Base-by-base conservation (phyloP, 495 filamentous ascomycete genomes). In the Neurospora tetrasperma region DNA sequence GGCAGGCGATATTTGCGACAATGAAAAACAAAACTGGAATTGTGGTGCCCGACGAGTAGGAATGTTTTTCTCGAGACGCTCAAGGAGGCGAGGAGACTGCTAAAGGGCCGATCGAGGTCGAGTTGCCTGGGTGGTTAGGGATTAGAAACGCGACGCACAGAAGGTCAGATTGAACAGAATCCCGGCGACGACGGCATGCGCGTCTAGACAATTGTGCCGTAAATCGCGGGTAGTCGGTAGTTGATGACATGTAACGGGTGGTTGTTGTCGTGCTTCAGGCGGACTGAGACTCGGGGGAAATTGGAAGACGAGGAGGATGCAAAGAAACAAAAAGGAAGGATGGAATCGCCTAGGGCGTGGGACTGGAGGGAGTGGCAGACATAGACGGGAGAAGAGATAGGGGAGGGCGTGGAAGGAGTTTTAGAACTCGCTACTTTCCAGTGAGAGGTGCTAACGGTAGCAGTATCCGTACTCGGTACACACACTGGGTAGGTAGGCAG, bases 291-390 rank as follows among this genome's bases (percentile, higher is more conserved):
- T 66, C 54, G 14, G 31, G 27, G 27, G 27, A 35, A 66, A 35
- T 66, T 66, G 27, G 54, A 66, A 66, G 54, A 66, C 27, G 54
- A 66, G 27, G 35, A 66, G 54, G 54, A 66, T 35, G 54, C 27
- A 66, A 62, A 62, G 54, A 66, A 66, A 66, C 54, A 66, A 66
- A 66, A 66, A 66, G 54, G 54, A 66, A 66, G 54, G 54, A 66
- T 18, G 54, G 54, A 66, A 66, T 66, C 54, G 54, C 54, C 54
- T 35, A 66, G 54, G 54, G 27, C 54, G 12, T 66, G 54, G 54
- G 27, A 31, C 27, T 31, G 27, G 54, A 66, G 54, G 54, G 14
- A 14, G 41, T 66, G 54, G 54, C 54, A 35, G 54, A 66, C 54
- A 66, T 66, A 14, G 54, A 66, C 54, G 54, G 54, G 54, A 66